These are phyloP conservation scores for Backusella luteola DNA, from an alignment of 192 early-diverging fungal genomes.

Conservation along the genomic window DNA sequence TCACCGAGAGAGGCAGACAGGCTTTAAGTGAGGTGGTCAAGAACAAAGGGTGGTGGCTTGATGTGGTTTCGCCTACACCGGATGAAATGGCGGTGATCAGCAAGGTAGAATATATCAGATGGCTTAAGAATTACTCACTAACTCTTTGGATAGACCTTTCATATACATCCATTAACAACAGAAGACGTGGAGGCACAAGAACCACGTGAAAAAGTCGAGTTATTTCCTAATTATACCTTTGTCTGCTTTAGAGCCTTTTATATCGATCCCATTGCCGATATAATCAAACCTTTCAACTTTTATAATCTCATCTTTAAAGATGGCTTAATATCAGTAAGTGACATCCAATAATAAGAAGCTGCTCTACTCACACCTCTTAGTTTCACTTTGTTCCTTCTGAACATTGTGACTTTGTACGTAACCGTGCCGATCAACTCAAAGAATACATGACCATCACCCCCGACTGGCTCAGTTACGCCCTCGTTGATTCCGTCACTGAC, in stretches of 20 bases:
- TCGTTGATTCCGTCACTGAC: slow-evolving; percentile 82
- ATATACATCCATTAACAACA: slow-evolving; percentile 73
- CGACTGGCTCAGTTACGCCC: slow-evolving; percentile 77
- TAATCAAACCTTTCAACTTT: slow-evolving; percentile 41
- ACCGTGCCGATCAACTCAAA: slow-evolving; percentile 60
- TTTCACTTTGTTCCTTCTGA: slow-evolving; percentile 63
- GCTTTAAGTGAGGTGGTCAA: slow-evolving; percentile 35
- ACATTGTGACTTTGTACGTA: slow-evolving; percentile 52
- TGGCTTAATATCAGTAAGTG: slow-evolving; percentile 65
- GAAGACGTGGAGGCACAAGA: slow-evolving; percentile 92
- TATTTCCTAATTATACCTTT: slow-evolving; percentile 89
- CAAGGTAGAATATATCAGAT: slow-evolving; percentile 39
- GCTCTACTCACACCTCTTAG: slow-evolving; percentile 19
- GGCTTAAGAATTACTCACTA: no score
- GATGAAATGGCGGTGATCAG: slow-evolving; percentile 58
- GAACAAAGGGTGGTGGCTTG: slow-evolving; percentile 64
- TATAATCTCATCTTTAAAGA: slow-evolving; percentile 71
- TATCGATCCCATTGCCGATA: slow-evolving; percentile 38
- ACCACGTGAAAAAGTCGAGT: slow-evolving; percentile 92
- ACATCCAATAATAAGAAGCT: neutral
- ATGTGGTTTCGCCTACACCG: slow-evolving; percentile 52
- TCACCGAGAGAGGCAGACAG: slow-evolving; percentile 11
- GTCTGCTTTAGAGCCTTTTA: slow-evolving; percentile 83
- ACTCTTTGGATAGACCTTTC: slow-evolving; percentile 50
- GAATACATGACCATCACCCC: slow-evolving; percentile 38